Evolutionary conservation across 352 stramenopile species (phyloP).

Genomic region (Globisporangium uncinulatum): DNA sequence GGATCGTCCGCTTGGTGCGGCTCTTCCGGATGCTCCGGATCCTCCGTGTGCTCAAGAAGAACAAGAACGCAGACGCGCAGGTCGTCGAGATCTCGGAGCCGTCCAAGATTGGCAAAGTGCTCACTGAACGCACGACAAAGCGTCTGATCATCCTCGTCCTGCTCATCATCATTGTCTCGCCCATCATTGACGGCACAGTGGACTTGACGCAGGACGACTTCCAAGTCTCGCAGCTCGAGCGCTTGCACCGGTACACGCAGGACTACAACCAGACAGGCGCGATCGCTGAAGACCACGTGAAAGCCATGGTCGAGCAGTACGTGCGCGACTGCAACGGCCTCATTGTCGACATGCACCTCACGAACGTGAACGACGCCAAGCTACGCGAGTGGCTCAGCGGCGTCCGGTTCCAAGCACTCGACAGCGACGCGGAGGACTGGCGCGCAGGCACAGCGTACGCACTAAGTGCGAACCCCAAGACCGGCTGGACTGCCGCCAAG

Average conservation of each 20-base stretch:
- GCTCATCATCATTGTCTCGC: slow-evolving; percentile 81
- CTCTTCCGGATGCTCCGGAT: slow-evolving; percentile 90
- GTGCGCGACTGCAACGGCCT: slow-evolving; percentile 67
- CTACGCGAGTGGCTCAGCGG: slow-evolving; percentile 50
- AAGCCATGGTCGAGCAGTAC: slow-evolving; percentile 62
- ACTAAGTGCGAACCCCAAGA: slow-evolving; percentile 56
- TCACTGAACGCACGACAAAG: slow-evolving; percentile 93
- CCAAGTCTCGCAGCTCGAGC: slow-evolving; percentile 67
- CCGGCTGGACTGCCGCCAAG: slow-evolving; percentile 46
- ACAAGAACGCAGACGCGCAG: slow-evolving; percentile 52
- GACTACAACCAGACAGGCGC: slow-evolving; percentile 71
- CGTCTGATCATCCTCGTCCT: slow-evolving; percentile 90
- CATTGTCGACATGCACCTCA: slow-evolving; percentile 56
- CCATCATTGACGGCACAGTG: slow-evolving; percentile 73
- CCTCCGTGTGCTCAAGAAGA: slow-evolving; percentile 77
- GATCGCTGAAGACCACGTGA: slow-evolving; percentile 42
- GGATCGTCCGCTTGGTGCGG: slow-evolving; percentile 90
- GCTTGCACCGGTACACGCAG: slow-evolving; percentile 76
- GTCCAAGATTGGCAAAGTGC: slow-evolving; percentile 92
- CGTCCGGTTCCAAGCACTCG: slow-evolving; percentile 51
- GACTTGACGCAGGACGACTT: slow-evolving; percentile 72
- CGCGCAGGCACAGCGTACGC: slow-evolving; percentile 25
- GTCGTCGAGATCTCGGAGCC: slow-evolving; percentile 75
- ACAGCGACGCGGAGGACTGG: slow-evolving; percentile 43
- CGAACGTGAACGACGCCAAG: slow-evolving; percentile 32